Evolutionary conservation across 2,329 filamentous ascomycete species (phyloP).

Genomic region (Waltergamsia citrina): DNA sequence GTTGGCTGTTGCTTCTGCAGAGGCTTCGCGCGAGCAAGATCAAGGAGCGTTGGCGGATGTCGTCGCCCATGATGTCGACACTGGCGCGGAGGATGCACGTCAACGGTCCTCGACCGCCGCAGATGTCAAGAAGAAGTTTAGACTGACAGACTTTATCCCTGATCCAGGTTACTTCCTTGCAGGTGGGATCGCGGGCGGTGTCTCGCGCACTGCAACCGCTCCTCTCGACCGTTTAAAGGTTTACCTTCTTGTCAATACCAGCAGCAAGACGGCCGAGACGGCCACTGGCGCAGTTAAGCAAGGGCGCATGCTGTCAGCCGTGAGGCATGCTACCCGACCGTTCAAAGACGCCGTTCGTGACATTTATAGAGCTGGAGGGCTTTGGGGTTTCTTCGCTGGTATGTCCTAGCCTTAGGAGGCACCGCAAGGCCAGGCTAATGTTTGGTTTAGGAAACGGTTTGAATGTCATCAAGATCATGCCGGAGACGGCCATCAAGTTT

Average conservation of each 20-base stretch:
- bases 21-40: constrained; percentile 7
- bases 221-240: constrained; percentile 96
- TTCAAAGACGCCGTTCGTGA: constrained; percentile 66
- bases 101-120: constrained; percentile 21
- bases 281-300: constrained; percentile 59
- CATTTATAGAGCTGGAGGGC: constrained; percentile 76
- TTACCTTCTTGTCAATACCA: constrained; percentile 88
- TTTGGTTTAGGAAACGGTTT: constrained; percentile 69
- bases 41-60: constrained; percentile 10
- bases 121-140: constrained; percentile 31
- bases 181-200: constrained; percentile 86
- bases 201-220: constrained; percentile 90
- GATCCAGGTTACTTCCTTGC: constrained; percentile 97
- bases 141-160: constrained; percentile 62
- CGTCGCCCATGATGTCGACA: not conserved
- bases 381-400: constrained; percentile 91
- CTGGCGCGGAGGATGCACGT: constrained; percentile 19
- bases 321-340: constrained; percentile 57
- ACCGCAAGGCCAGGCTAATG: not conserved
- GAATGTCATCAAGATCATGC: constrained; percentile 97
- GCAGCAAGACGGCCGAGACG: constrained; percentile 29
- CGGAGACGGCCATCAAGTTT: constrained; percentile 96
- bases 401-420: constrained; percentile 19
- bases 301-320: constrained; percentile 55
- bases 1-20: not conserved